phyloP scores from a whole-genome alignment of 169 alveolate genomes.

The Eimeria tenella region DNA sequence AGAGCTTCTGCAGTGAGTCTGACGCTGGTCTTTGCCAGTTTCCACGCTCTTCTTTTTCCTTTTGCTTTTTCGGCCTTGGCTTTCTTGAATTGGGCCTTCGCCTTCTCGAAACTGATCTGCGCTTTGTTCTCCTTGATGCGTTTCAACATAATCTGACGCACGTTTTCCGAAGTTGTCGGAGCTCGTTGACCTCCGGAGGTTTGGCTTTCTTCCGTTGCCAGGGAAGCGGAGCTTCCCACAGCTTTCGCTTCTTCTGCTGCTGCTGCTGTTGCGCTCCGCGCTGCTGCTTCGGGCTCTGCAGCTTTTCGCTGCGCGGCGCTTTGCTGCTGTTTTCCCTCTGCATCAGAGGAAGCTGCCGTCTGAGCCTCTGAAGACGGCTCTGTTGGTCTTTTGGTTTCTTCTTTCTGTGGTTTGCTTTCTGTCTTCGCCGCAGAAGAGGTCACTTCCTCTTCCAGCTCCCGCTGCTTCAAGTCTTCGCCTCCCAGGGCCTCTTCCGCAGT shows the following conservation, averaged over 20 bases:
- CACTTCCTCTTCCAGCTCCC: not conserved
- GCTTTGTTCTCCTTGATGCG: not conserved
- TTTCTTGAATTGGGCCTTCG: not conserved
- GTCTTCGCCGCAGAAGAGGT: too few relatives aligned
- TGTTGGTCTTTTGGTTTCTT: not conserved
- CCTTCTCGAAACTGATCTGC: not conserved
- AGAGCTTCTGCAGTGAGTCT: slow-evolving; percentile 34
- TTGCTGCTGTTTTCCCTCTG: not conserved
- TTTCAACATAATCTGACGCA: not conserved
- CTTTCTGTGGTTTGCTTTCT: not conserved
- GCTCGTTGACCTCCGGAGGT: not conserved
- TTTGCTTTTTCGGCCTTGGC: not conserved
- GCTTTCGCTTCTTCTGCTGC: not conserved
- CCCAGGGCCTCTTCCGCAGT: slow-evolving; percentile 15
- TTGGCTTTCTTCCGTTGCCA: not conserved
- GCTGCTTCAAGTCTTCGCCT: not conserved
- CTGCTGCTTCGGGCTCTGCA: not conserved
- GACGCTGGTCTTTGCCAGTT: slow-evolving; percentile 28
- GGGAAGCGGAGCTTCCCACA: not conserved
- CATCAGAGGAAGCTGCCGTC: not conserved
- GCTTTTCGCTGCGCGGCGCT: not conserved
- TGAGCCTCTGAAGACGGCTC: not conserved
- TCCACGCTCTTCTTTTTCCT: not conserved
- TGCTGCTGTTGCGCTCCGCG: not conserved
- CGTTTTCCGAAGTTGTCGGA: not conserved